Conservation (phyloP, 2,329 filamentous ascomycete species). For the Phymatotrichopsis omnivora region DNA sequence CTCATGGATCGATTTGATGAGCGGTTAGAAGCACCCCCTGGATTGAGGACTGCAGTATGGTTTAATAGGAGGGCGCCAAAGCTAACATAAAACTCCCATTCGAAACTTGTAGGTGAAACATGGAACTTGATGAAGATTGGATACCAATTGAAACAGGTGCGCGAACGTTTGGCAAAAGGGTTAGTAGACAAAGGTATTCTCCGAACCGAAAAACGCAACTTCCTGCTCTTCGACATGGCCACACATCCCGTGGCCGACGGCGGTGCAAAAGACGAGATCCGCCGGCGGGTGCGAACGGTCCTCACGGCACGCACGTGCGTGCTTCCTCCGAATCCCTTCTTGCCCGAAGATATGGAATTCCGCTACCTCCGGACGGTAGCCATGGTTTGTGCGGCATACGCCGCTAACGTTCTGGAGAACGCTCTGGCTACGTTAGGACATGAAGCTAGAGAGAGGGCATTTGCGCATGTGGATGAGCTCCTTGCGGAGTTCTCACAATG, state of each 20-base stretch:
- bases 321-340: constrained; percentile 72
- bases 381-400: constrained; percentile 97
- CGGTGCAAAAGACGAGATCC: constrained; percentile 94
- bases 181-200: constrained; percentile 98
- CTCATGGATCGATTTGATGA: constrained; percentile 98
- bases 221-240: constrained; percentile 98
- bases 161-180: constrained; percentile 91
- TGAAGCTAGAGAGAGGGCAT: constrained; percentile 86
- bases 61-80: background rate
- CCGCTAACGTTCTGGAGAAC: constrained; percentile 95
- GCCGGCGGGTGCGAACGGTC: constrained; percentile 81
- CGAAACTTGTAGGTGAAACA: constrained; percentile 72
- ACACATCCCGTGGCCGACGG: constrained; percentile 95
- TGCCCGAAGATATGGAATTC: constrained; percentile 91
- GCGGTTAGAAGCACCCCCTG: constrained; percentile 51
- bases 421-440: constrained; percentile 89
- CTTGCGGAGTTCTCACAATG: constrained; percentile 94
- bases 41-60: background rate
- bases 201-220: constrained; percentile 97
- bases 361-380: constrained; percentile 81
- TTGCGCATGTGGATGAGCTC: constrained; percentile 92
- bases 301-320: constrained; percentile 91
- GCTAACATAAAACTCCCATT: constrained; percentile 28
- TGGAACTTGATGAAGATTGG: constrained; percentile 99
- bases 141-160: constrained; percentile 98